phyloP scores from a whole-genome alignment of 2,329 filamentous ascomycete genomes.

The Paraphaeosphaeria minitans region DNA sequence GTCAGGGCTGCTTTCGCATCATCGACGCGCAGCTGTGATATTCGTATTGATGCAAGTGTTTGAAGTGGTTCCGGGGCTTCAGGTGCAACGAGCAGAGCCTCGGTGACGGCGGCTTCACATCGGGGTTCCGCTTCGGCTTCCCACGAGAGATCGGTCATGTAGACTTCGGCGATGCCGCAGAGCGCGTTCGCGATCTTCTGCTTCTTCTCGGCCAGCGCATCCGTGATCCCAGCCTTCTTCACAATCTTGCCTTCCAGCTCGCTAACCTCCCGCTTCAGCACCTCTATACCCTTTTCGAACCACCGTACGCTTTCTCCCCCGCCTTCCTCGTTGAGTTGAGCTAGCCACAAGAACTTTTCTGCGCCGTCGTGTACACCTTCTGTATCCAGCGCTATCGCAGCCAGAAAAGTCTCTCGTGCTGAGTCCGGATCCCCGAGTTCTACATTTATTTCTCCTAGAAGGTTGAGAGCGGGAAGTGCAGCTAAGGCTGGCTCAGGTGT shows the following conservation, averaged over 20 bases:
- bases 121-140: constrained; percentile 86
- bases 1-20: constrained; percentile 81
- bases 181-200: constrained; percentile 86
- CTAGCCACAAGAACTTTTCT: constrained; percentile 94
- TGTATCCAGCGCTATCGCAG: constrained; percentile 76
- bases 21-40: constrained; percentile 79
- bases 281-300: constrained; percentile 71
- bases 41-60: constrained; percentile 89
- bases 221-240: constrained; percentile 41
- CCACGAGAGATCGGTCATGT: constrained; percentile 97
- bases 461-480: constrained; percentile 70
- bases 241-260: constrained; percentile 57
- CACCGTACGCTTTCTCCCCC: constrained; percentile 64
- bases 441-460: constrained; percentile 81
- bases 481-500: constrained; percentile 47
- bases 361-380: constrained; percentile 82
- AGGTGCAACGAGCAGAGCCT: constrained; percentile 85
- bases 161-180: constrained; percentile 93
- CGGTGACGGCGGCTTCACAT: constrained; percentile 87
- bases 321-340: constrained; percentile 77
- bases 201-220: constrained; percentile 69
- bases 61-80: constrained; percentile 88
- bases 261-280: constrained; percentile 74
- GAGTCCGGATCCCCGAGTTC: constrained; percentile 81
- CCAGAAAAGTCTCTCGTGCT: constrained; percentile 73